Evolutionary conservation across 2,329 filamentous ascomycete genomes (phyloP).

Genomic region (Colletotrichum noveboracense): DNA sequence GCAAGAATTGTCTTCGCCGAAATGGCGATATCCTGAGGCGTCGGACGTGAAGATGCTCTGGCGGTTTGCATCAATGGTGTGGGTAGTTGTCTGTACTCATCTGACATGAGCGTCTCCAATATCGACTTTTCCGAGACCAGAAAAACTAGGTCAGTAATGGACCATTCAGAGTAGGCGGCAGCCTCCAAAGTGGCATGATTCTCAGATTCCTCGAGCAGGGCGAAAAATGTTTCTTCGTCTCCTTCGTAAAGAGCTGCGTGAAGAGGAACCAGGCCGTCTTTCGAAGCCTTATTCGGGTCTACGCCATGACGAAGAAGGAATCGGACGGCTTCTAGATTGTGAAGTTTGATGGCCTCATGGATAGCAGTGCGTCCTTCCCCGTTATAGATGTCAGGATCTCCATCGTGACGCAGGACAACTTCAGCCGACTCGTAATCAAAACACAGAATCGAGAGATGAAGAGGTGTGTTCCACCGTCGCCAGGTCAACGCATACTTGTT

Average conservation of each 20-base stretch:
- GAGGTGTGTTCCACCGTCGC: not conserved
- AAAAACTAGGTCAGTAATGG: not conserved
- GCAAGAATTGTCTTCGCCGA: not conserved
- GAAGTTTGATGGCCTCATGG: not conserved
- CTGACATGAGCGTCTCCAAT: rapidly evolving
- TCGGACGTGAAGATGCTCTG: not conserved
- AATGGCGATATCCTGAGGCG: not conserved
- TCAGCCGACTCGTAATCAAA: not conserved
- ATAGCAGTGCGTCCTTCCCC: not conserved
- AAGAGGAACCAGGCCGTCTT: not conserved
- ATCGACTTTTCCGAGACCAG: not conserved
- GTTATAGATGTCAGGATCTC: not conserved
- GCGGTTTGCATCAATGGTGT: rapidly evolving
- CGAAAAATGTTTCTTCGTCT: not conserved
- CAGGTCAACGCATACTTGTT: rapidly evolving
- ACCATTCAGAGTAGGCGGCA: not conserved
- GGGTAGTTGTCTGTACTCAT: not conserved
- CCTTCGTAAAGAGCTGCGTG: not conserved
- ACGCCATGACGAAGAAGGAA: rapidly evolving
- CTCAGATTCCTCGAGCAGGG: not conserved
- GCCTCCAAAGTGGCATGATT: not conserved
- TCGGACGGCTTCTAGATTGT: rapidly evolving
- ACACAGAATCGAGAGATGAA: not conserved
- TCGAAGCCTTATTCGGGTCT: rapidly evolving
- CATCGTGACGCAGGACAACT: not conserved